These are phyloP conservation scores for Pythium grandisporangium DNA, from an alignment of 352 stramenopile species.

Conservation along the genomic window DNA sequence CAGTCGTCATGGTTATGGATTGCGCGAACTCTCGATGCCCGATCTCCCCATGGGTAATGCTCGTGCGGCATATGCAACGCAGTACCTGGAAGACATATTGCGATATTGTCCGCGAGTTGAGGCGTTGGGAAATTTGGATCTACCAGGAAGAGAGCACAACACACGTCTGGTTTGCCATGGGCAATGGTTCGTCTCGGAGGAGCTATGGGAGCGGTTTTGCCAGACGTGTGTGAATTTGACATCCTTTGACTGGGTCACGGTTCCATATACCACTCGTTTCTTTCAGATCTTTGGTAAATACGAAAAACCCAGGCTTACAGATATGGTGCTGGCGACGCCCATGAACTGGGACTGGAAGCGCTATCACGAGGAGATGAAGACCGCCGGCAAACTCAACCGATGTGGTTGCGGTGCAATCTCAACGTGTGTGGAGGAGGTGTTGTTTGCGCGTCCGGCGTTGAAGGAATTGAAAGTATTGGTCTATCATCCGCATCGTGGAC, in stretches of 20 bases:
- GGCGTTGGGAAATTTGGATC: neutral
- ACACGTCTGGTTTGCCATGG: neutral
- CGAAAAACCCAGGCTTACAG: constrained; percentile 3
- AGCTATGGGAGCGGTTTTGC: constrained; percentile 5
- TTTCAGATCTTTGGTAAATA: constrained; percentile 9
- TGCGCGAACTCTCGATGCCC: neutral
- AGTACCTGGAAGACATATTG: neutral
- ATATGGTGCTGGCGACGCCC: neutral
- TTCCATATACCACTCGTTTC: constrained; percentile 3
- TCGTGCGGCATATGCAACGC: too few relatives aligned
- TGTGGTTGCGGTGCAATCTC: neutral
- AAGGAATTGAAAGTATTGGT: neutral
- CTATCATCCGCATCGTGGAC: too few relatives aligned
- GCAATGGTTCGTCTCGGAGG: too few relatives aligned
- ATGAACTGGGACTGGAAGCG: constrained; percentile 4
- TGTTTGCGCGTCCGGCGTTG: constrained; percentile 4
- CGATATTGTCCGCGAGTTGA: neutral
- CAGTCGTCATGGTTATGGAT: neutral
- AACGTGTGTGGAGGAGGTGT: neutral
- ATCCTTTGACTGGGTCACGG: constrained; percentile 2
- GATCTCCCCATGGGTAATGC: neutral
- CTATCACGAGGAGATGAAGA: constrained; percentile 2
- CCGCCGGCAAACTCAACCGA: neutral
- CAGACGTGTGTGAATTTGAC: neutral
- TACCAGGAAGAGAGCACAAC: neutral